Percentiles rank a stretch among this genome's conserved stretches.
These are phyloP conservation scores for Xylaria polymorpha DNA, from an alignment of 2,329 filamentous ascomycete genomes.

Conservation along the genomic window DNA sequence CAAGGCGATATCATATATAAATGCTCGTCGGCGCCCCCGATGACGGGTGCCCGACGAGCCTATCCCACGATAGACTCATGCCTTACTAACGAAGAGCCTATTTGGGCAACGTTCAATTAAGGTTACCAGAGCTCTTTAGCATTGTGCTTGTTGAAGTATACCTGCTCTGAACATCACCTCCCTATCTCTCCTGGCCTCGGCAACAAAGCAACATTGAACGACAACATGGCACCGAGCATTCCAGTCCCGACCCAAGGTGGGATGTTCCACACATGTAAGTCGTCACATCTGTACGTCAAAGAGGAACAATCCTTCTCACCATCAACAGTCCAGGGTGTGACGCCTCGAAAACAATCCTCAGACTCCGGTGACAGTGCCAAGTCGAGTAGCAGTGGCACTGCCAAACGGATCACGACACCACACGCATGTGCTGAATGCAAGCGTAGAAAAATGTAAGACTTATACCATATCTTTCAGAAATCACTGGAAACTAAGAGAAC, in stretches of 20 bases:
- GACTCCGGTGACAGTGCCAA: constrained; percentile 54
- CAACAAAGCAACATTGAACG: constrained; percentile 37
- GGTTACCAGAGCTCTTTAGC: constrained; percentile 16
- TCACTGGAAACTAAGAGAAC: constrained; percentile 44
- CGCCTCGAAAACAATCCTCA: constrained; percentile 60
- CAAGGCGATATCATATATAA: constrained; percentile 55
- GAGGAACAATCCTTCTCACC: constrained; percentile 32
- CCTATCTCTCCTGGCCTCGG: constrained; percentile 29
- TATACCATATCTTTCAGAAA: constrained; percentile 26
- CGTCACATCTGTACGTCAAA: not conserved
- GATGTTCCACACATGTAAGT: constrained; percentile 63
- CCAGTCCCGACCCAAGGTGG: constrained; percentile 61
- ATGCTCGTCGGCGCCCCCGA: constrained; percentile 52
- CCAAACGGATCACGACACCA: constrained; percentile 52
- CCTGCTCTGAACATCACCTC: constrained; percentile 12
- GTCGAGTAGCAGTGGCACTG: constrained; percentile 46
- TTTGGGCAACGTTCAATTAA: constrained; percentile 19
- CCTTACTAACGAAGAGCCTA: constrained; percentile 25
- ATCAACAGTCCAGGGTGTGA: constrained; percentile 60
- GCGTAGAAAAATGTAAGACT: constrained; percentile 75
- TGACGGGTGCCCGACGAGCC: constrained; percentile 47
- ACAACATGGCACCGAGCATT: constrained; percentile 59
- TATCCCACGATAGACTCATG: constrained; percentile 45
- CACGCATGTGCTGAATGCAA: constrained; percentile 68
- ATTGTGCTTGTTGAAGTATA: constrained; percentile 24